These are phyloP conservation scores for Trametes villosa DNA, from an alignment of 768 basidiomycete genomes.

Conservation along the genomic window DNA sequence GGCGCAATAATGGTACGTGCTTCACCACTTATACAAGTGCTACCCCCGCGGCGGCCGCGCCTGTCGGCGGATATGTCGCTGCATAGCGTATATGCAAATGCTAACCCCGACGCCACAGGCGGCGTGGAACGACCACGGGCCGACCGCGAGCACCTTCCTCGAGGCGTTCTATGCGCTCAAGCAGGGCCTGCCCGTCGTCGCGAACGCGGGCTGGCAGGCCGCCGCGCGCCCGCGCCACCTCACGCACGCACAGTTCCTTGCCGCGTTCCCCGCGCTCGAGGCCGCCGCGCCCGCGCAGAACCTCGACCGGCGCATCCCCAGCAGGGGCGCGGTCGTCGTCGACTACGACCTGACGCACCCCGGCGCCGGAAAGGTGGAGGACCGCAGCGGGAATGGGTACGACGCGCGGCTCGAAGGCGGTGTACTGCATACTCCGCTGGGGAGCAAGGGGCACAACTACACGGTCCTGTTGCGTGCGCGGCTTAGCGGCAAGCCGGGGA, in stretches of 20 bases:
- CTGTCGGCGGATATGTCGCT: too few species aligned
- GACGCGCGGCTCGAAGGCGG: slow-evolving; percentile 19
- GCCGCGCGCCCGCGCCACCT: slow-evolving; percentile 31
- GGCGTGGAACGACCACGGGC: slow-evolving; percentile 35
- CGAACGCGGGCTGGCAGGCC: slow-evolving; percentile 30
- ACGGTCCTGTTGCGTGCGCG: slow-evolving; percentile 26
- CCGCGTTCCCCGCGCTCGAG: slow-evolving; percentile 25
- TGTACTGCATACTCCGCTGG: slow-evolving; percentile 27
- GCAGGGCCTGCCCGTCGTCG: slow-evolving; percentile 31
- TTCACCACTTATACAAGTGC: background rate
- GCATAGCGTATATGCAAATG: background rate
- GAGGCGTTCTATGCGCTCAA: slow-evolving; percentile 34
- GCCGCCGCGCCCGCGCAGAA: slow-evolving; percentile 30
- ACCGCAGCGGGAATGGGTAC: slow-evolving; percentile 31
- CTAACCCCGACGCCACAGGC: slow-evolving; percentile 18
- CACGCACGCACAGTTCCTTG: slow-evolving; percentile 29
- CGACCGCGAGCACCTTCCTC: slow-evolving; percentile 31
- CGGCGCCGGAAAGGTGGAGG: slow-evolving; percentile 7
- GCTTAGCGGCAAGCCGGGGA: slow-evolving; percentile 10
- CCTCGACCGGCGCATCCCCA: slow-evolving; percentile 28
- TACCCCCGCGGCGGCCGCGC: background rate
- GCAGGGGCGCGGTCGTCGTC: slow-evolving; percentile 23
- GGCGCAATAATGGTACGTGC: slow-evolving; percentile 32
- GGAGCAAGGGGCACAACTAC: slow-evolving; percentile 31
- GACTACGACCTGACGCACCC: slow-evolving; percentile 19